Percentiles rank a stretch among this genome's conserved stretches.
Evolutionary conservation across 768 basidiomycete genomes (phyloP).

Genomic region (Termitomyces sp.): DNA sequence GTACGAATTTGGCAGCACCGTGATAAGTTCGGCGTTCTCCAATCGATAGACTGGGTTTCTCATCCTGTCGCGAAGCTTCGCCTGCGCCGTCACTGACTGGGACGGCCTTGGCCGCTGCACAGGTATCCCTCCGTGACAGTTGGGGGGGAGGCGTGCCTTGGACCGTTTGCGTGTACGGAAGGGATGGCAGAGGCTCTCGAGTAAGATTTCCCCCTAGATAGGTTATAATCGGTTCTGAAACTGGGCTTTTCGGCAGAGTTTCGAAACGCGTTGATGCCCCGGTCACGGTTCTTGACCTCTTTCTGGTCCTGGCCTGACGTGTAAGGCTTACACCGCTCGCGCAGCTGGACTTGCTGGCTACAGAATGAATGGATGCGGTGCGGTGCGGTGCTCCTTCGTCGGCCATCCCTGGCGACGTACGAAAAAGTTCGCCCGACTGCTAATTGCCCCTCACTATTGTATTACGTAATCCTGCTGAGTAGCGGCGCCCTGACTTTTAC

Average conservation of each 20-base stretch:
- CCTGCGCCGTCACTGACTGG: not conserved
- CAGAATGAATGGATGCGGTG: constrained; percentile 38
- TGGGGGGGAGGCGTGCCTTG: constrained; percentile 18
- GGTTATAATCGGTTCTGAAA: constrained; percentile 24
- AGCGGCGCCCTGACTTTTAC: not conserved
- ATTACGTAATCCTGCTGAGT: not conserved
- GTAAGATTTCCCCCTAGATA: constrained; percentile 23
- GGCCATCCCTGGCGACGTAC: constrained; percentile 18
- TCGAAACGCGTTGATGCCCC: constrained; percentile 20
- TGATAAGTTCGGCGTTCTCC: constrained; percentile 11
- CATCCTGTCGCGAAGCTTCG: not conserved
- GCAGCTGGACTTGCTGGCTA: constrained; percentile 45
- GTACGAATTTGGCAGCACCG: constrained; percentile 28
- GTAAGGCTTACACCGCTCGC: constrained; percentile 45
- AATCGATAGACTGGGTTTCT: not conserved
- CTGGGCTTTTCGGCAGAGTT: constrained; percentile 18
- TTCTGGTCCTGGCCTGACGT: constrained; percentile 48
- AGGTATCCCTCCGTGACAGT: constrained; percentile 18
- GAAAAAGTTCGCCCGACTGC: constrained; percentile 8
- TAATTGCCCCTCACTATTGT: not conserved
- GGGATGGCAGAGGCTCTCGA: constrained; percentile 19
- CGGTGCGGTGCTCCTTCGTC: constrained; percentile 20
- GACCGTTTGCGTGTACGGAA: constrained; percentile 8
- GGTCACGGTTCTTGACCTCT: constrained; percentile 50
- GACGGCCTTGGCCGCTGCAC: constrained; percentile 1